phyloP scores from a whole-genome alignment of 1,139 yeast species.

The Hanseniaspora gamundiae region DNA sequence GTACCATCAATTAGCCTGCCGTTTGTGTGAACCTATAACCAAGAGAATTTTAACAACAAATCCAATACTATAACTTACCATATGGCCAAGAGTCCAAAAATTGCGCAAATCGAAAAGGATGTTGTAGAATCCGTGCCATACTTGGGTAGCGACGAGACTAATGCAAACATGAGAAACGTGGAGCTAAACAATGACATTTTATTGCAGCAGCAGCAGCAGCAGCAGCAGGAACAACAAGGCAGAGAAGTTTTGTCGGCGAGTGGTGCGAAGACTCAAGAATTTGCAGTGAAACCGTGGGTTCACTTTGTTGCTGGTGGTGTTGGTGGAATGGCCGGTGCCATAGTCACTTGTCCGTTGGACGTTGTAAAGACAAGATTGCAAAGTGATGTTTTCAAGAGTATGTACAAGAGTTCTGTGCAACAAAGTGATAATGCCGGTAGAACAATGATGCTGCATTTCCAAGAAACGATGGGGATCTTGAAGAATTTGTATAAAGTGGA shows the following conservation, averaged over 20 bases:
- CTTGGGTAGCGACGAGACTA: conserved; percentile 56
- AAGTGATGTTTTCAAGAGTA: conserved; percentile 47
- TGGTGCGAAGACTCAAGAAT: neutral
- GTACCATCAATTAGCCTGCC: too few relatives aligned
- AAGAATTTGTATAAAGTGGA: conserved; percentile 57
- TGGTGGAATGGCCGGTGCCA: conserved; percentile 97
- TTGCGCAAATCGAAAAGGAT: conserved; percentile 34
- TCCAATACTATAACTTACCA: neutral
- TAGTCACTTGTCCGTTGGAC: conserved; percentile 88
- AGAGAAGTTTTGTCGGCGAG: too few relatives aligned
- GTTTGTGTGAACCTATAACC: too few relatives aligned
- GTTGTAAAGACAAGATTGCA: conserved; percentile 93
- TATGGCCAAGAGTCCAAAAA: conserved; percentile 19
- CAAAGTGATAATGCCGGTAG: conserved; percentile 2
- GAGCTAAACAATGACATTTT: conserved; percentile 28
- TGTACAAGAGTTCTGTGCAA: conserved; percentile 32
- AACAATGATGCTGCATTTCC: conserved; percentile 38
- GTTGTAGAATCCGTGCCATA: conserved; percentile 49
- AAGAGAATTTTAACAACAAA: neutral
- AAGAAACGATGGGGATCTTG: conserved; percentile 69
- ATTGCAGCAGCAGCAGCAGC: neutral
- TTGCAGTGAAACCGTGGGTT: conserved; percentile 66
- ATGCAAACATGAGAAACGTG: conserved; percentile 26
- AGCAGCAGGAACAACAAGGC: neutral
- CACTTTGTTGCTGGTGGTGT: conserved; percentile 98